phyloP scores from a whole-genome alignment of 352 stramenopile genomes.

The Phytophthora cactorum region DNA sequence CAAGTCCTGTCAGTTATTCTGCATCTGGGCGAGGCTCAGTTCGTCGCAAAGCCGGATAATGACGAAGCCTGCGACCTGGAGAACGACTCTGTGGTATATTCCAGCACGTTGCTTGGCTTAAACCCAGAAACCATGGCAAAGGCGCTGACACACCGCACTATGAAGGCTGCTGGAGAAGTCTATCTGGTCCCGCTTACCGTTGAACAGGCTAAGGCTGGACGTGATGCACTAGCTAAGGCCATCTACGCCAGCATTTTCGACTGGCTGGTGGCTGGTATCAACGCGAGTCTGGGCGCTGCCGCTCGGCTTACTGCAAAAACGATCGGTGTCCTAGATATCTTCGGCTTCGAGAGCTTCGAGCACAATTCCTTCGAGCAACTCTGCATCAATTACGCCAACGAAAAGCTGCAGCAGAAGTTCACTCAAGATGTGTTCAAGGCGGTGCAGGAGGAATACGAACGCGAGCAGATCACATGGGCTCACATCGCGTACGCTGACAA shows the following conservation, averaged over 20 bases:
- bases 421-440: slow-evolving; percentile 73
- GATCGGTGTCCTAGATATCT: slow-evolving; percentile 92
- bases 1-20: slow-evolving; percentile 75
- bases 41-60: slow-evolving; percentile 53
- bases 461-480: slow-evolving; percentile 76
- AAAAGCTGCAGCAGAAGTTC: slow-evolving; percentile 92
- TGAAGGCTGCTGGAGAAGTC: slow-evolving; percentile 72
- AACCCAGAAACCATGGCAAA: slow-evolving; percentile 56
- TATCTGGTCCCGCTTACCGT: slow-evolving; percentile 68
- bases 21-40: slow-evolving; percentile 78
- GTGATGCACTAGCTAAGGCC: slow-evolving; percentile 94
- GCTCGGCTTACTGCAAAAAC: slow-evolving; percentile 32
- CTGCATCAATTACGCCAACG: slow-evolving; percentile 97
- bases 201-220: slow-evolving; percentile 77
- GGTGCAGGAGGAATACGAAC: slow-evolving; percentile 70
- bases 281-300: slow-evolving; percentile 60
- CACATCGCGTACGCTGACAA: slow-evolving; percentile 89
- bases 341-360: slow-evolving; percentile 89
- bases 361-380: slow-evolving; percentile 95
- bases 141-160: slow-evolving; percentile 69
- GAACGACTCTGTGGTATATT: slow-evolving; percentile 46
- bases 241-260: slow-evolving; percentile 96
- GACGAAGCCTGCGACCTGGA: slow-evolving; percentile 61
- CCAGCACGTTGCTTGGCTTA: slow-evolving; percentile 57
- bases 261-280: slow-evolving; percentile 94